These are phyloP conservation scores for Celoporthe dispersa DNA, from an alignment of 2,329 filamentous ascomycete genomes.

Conservation along the genomic window DNA sequence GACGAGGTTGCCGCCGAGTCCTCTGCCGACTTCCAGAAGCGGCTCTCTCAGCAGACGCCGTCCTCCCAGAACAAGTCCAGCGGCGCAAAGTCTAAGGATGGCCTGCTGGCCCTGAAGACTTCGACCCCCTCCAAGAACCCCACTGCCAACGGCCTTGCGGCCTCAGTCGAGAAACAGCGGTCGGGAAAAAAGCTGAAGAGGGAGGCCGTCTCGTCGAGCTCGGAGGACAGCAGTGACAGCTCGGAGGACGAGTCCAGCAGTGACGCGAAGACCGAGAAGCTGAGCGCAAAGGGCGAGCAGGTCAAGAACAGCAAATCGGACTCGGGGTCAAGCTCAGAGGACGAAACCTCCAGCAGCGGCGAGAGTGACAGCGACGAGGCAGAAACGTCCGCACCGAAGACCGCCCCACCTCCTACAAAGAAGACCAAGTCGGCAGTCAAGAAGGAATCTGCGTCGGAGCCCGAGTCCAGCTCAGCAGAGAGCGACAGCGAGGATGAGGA, in stretches of 20 bases:
- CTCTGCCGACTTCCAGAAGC: conserved; percentile 40
- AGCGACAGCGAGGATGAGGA: conserved; percentile 35
- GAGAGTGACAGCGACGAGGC: conserved; percentile 18
- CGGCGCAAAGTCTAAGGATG: conserved; percentile 7
- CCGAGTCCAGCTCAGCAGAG: conserved; percentile 34
- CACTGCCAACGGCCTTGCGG: conserved; percentile 26
- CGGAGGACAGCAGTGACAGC: conserved; percentile 20
- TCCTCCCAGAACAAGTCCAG: conserved; percentile 20
- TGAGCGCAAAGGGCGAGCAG: conserved; percentile 21
- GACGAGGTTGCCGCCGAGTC: conserved; percentile 41
- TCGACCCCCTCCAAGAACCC: conserved; percentile 24
- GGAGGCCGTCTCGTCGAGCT: conserved; percentile 20
- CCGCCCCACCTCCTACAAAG: neutral
- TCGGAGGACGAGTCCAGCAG: conserved; percentile 21
- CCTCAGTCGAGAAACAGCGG: conserved; percentile 19
- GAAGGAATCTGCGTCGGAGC: conserved; percentile 30
- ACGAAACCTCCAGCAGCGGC: conserved; percentile 11
- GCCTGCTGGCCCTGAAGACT: conserved; percentile 9
- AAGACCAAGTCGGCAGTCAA: conserved; percentile 30
- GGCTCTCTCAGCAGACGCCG: conserved; percentile 35
- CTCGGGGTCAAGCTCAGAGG: conserved; percentile 25
- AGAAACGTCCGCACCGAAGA: conserved; percentile 24
- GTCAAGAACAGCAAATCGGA: conserved; percentile 25
- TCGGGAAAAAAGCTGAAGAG: conserved; percentile 31
- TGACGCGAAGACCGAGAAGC: conserved; percentile 33